Percentiles rank a stretch among this genome's conserved stretches.
Evolutionary conservation across 768 basidiomycete genomes (phyloP).

Genomic region (Mycena epipterygia): DNA sequence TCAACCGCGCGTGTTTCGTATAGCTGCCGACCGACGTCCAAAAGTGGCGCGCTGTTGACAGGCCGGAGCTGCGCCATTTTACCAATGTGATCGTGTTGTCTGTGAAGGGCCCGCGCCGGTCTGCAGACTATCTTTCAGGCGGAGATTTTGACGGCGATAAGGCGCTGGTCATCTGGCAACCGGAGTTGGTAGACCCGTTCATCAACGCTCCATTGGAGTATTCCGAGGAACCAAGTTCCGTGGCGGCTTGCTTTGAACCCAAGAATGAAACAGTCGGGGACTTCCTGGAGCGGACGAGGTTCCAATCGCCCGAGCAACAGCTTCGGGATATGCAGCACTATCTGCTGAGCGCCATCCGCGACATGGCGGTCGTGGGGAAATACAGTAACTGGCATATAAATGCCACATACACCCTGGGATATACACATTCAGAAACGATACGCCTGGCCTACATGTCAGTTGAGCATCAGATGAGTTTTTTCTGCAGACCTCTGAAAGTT

Average conservation of each 20-base stretch:
- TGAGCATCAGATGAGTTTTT: neutral
- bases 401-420: slow-evolving; percentile 53
- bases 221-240: slow-evolving; percentile 48
- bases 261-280: slow-evolving; percentile 48
- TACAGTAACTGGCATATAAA: slow-evolving; percentile 57
- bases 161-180: slow-evolving; percentile 53
- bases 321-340: slow-evolving; percentile 52
- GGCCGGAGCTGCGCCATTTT: slow-evolving; percentile 52
- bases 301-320: slow-evolving; percentile 36
- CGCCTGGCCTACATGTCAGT: slow-evolving; percentile 59
- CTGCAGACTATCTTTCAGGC: slow-evolving; percentile 61
- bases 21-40: slow-evolving; percentile 59
- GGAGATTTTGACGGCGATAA: slow-evolving; percentile 64
- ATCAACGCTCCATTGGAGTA: slow-evolving; percentile 48
- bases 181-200: slow-evolving; percentile 53
- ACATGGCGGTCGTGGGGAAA: slow-evolving; percentile 51
- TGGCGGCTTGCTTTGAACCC: slow-evolving; percentile 44
- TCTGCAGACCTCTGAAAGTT: neutral
- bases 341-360: slow-evolving; percentile 52
- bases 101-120: slow-evolving; percentile 48
- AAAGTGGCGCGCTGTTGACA: slow-evolving; percentile 60
- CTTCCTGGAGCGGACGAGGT: slow-evolving; percentile 39
- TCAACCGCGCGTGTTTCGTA: neutral
- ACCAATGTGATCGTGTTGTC: slow-evolving; percentile 56
- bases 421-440: slow-evolving; percentile 49